Percentiles rank a stretch among this genome's conserved stretches.
These are phyloP conservation scores for Melocanna baccifera DNA, from an alignment of 176 grass and related monocot species.

Conservation along the genomic window DNA sequence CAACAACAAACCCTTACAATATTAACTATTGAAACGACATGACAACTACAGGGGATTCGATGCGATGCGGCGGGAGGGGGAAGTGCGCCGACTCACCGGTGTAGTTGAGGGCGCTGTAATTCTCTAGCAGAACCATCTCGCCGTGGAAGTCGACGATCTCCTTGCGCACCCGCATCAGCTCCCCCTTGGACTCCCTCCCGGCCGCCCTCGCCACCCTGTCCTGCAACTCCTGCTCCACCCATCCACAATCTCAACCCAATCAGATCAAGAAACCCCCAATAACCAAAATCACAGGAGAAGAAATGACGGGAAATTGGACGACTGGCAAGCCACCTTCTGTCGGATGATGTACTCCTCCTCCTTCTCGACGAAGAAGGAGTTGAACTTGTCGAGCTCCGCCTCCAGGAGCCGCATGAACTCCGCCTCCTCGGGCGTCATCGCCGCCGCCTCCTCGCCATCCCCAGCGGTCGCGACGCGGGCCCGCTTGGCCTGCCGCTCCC, in stretches of 20 bases:
- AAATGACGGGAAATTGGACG: not conserved
- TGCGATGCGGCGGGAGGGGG: not conserved
- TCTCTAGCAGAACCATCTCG: constrained; percentile 98
- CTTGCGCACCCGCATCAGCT: constrained; percentile 87
- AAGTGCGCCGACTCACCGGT: constrained; percentile 48
- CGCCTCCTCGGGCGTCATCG: constrained; percentile 68
- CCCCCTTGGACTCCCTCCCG: constrained; percentile 60
- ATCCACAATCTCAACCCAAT: not conserved
- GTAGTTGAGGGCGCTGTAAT: constrained; percentile 97
- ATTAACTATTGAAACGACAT: not conserved
- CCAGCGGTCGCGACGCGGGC: constrained; percentile 32
- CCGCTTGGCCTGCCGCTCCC: constrained; percentile 53
- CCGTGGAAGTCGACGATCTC: constrained; percentile 95
- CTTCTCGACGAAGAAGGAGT: constrained; percentile 87
- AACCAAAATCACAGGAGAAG: not conserved
- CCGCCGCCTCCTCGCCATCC: not conserved
- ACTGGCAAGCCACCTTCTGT: constrained; percentile 47
- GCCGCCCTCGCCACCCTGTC: constrained; percentile 61
- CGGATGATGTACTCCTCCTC: constrained; percentile 99
- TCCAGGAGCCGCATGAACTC: constrained; percentile 74
- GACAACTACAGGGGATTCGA: not conserved
- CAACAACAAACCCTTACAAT: not conserved
- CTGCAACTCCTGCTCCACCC: constrained; percentile 65
- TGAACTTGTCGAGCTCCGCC: constrained; percentile 94
- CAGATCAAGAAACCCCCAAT: constrained; percentile 21